Percentiles rank a stretch among this genome's conserved stretches.
These are phyloP conservation scores for Phyllosticta paracitricarpa DNA, from an alignment of 2,329 filamentous ascomycete genomes.

Conservation along the genomic window DNA sequence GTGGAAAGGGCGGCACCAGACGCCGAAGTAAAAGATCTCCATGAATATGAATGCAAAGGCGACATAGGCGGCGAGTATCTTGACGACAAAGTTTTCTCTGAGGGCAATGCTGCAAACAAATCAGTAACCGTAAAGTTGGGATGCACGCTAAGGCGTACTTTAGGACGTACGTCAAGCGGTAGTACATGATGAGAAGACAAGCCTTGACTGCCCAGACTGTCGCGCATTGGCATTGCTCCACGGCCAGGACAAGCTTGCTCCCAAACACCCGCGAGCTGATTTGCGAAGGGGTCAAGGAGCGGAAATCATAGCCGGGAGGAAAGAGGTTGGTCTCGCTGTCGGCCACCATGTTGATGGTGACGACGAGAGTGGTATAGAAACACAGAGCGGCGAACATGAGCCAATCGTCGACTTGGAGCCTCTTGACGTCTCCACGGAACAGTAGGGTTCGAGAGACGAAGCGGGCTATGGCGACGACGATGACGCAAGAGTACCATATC, in stretches of 20 bases:
- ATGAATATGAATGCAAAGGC: conserved; percentile 26
- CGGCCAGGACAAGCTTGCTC: conserved; percentile 29
- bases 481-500: conserved; percentile 36
- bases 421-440: conserved; percentile 34
- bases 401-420: conserved; percentile 48
- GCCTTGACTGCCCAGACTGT: conserved; percentile 27
- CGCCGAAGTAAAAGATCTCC: conserved; percentile 30
- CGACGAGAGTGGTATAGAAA: conserved; percentile 41
- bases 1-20: conserved; percentile 30
- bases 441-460: conserved; percentile 36
- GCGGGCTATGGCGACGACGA: conserved; percentile 28
- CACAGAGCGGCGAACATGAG: conserved; percentile 44
- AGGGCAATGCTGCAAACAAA: conserved; percentile 13
- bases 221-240: conserved; percentile 28
- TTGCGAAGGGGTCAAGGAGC: conserved; percentile 22
- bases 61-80: conserved; percentile 25
- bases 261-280: conserved; percentile 29
- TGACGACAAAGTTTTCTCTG: conserved; percentile 26
- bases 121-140: background rate
- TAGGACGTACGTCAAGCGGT: conserved; percentile 23
- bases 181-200: conserved; percentile 29
- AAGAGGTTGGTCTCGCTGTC: conserved; percentile 34
- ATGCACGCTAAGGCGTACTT: background rate
- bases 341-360: conserved; percentile 35
- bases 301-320: conserved; percentile 37